Conservation (phyloP, 2,329 filamentous ascomycete genomes). For the Blastomyces parvus region DNA sequence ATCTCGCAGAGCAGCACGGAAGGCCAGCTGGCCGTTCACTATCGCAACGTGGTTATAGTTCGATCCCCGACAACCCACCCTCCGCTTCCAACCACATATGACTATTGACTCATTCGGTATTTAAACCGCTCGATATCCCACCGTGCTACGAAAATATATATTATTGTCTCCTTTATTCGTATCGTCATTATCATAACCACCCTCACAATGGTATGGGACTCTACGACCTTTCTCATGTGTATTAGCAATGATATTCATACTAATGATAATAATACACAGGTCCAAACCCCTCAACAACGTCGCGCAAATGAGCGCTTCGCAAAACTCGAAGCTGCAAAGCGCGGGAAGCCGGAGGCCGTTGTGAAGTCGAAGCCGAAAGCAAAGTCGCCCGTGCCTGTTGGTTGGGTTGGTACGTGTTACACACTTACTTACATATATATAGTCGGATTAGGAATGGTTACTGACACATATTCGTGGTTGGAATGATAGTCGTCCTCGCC, state of each 20-base stretch:
- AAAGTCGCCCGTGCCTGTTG: conserved; percentile 46
- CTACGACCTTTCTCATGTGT: background rate
- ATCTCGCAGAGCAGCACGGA: background rate
- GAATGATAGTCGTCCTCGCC: conserved; percentile 46
- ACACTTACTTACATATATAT: background rate
- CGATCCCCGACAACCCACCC: background rate
- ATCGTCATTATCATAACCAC: background rate
- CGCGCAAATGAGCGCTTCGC: conserved; percentile 54
- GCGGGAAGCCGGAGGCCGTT: conserved; percentile 43
- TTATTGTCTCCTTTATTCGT: background rate
- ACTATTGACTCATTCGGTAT: background rate
- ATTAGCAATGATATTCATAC: too few species aligned
- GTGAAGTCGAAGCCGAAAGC: conserved; percentile 41
- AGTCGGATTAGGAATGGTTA: background rate
- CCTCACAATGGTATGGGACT: conserved; percentile 3
- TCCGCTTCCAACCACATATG: background rate
- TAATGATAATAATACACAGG: conserved; percentile 29
- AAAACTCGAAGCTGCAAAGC: conserved; percentile 49
- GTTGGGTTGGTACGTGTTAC: conserved; percentile 50
- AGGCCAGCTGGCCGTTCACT: conserved; percentile 8
- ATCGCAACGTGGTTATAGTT: conserved; percentile 2
- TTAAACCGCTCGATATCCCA: background rate
- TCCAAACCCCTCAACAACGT: conserved; percentile 57
- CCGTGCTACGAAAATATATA: background rate
- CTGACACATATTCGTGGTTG: conserved; percentile 13